Base-by-base conservation (phyloP, 768 basidiomycete genomes). In the Porphyrellus cyaneotinctus region DNA sequence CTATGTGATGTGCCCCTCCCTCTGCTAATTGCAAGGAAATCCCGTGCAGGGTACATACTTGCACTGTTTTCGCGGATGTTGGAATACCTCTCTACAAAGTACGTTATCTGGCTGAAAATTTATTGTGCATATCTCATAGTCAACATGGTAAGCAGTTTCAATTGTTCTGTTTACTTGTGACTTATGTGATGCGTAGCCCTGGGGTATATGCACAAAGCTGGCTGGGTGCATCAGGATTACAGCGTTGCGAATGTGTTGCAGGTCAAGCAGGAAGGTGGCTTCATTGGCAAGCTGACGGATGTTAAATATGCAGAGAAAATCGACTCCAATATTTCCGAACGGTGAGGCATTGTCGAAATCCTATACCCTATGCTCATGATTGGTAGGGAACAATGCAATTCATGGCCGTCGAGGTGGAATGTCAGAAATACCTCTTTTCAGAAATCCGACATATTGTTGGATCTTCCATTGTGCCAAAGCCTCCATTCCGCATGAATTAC, bases 401-500 rank as follows among this genome's bases (percentile, higher is more conserved):
- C 12, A 56, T 61, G 54, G 54, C 58, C 3, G 6, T 41, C 6
- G 60, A 61, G 17, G 55, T 61, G 20, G 58, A 47, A 39, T 0
- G 0, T 2, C 37, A 43, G 20, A 0, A 0, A 0, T 61, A 53
- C 30, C 23, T 23, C 2, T 58, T 53, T 39, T 0, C 6, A 17
- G 47, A 47, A 5, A 7, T 28, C 14, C 8, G 20, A 7, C n/a
- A n/a, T n/a, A n/a, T n/a, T n/a, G n/a, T n/a, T n/a, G 12, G 31
- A 41, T 26, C 4, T 14, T 23, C 13, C 24, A 2, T 24, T 2
- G 22, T 23, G 35, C 35, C 38, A 38, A 4, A 20, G 10, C 43
- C 43, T 9, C 48, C 56, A 1, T 60, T 61, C 4, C 52, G 44
- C 13, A 54, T 60, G 60, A 61, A 61, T 36, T 20, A 22, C 17